A percentile compares a stretch with the other conserved stretches of the same genome.
These are phyloP conservation scores for Leucocoprinus sp. DNA, from an alignment of 768 basidiomycete genomes.

Conservation along the genomic window DNA sequence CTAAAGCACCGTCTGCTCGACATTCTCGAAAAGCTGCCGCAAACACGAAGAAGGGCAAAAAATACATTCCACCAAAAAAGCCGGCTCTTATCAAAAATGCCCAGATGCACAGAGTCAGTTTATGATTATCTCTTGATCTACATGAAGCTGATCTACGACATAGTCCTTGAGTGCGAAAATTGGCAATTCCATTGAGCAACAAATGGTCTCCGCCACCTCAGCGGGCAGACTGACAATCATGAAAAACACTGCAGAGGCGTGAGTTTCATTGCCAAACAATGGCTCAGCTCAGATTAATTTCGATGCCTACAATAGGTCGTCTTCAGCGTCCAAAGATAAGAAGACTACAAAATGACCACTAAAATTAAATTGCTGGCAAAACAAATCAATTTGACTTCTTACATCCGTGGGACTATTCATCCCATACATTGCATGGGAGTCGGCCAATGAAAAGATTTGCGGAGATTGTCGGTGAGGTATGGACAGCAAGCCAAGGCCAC, in stretches of 20 bases:
- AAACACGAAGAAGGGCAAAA: slow-evolving; percentile 71
- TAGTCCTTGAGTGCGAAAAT: slow-evolving; percentile 87
- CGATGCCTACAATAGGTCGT: background rate
- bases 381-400: too few relatives aligned
- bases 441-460: background rate
- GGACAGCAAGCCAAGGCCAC: background rate
- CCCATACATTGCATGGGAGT: too few relatives aligned
- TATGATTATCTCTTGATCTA: background rate
- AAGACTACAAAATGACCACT: slow-evolving; percentile 2
- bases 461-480: slow-evolving; percentile 1
- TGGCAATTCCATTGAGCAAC: slow-evolving; percentile 83
- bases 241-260: slow-evolving; percentile 56
- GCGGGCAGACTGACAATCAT: slow-evolving; percentile 89
- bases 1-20: slow-evolving; percentile 45
- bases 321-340: slow-evolving; percentile 6
- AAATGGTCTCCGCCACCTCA: slow-evolving; percentile 86
- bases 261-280: slow-evolving; percentile 11
- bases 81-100: slow-evolving; percentile 62
- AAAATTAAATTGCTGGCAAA: too few relatives aligned
- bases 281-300: background rate
- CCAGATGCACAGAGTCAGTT: slow-evolving; percentile 63
- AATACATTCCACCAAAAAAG: slow-evolving; percentile 79
- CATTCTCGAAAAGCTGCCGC: slow-evolving; percentile 61
- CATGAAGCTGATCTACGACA: background rate
- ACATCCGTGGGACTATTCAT: too few relatives aligned